Percentiles rank a stretch among this genome's conserved stretches.
These are phyloP conservation scores for Fusarium compactum DNA, from an alignment of 2,329 filamentous ascomycete genomes.

Conservation along the genomic window DNA sequence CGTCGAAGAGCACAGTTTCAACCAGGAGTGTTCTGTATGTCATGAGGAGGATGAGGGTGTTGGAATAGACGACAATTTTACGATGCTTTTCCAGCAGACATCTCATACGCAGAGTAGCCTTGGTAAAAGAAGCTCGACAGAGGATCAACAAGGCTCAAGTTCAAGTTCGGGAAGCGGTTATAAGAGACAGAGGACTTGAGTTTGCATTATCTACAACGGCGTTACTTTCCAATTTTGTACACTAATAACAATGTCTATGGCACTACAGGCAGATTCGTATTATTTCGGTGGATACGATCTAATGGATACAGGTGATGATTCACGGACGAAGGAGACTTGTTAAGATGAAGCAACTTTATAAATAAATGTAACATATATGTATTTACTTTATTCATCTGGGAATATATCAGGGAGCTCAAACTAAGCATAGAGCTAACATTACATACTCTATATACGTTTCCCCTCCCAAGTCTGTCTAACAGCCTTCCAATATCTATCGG, in stretches of 20 bases:
- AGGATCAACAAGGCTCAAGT: constrained; percentile 17
- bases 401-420: neutral
- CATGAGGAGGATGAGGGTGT: constrained; percentile 58
- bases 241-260: neutral
- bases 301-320: neutral
- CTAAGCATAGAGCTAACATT: neutral
- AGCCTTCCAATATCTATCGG: constrained; percentile 63
- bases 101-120: constrained; percentile 14
- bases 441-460: neutral
- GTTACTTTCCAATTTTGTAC: constrained; percentile 1
- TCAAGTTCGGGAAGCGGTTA: constrained; percentile 20
- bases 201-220: neutral
- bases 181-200: constrained; percentile 52
- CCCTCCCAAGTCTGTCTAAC: constrained; percentile 62
- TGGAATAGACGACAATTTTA: constrained; percentile 52
- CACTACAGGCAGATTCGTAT: too few species aligned
- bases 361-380: neutral
- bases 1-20: constrained; percentile 59
- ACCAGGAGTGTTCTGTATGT: constrained; percentile 62
- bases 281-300: neutral
- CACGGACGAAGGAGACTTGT: neutral
- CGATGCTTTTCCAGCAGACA: constrained; percentile 3
- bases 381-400: neutral
- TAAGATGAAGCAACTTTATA: neutral
- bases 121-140: constrained; percentile 39